These are phyloP conservation scores for Adiantum capillusveneris DNA, from an alignment of 75 land plant species.

Conservation along the genomic window DNA sequence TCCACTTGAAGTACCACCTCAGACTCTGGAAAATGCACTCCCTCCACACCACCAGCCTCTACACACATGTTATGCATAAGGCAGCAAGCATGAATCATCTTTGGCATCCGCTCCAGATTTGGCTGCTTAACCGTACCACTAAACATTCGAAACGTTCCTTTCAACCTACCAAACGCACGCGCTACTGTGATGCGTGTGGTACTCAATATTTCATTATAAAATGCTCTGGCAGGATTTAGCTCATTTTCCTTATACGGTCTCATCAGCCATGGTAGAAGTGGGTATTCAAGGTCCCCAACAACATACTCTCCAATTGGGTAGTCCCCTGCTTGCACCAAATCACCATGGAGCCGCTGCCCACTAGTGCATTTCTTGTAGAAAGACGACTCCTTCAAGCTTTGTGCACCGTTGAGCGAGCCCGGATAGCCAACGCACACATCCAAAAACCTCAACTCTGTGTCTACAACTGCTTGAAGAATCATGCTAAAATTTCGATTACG, in stretches of 20 bases:
- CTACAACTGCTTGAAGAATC: slow-evolving; percentile 30
- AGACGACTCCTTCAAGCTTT: slow-evolving; percentile 8
- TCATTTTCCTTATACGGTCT: slow-evolving; percentile 3
- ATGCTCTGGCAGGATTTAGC: slow-evolving; percentile 1
- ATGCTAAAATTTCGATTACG: slow-evolving; percentile 15
- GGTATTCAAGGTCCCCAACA: slow-evolving; percentile 19
- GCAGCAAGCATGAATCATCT: slow-evolving; percentile 18
- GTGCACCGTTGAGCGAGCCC: slow-evolving; percentile 20
- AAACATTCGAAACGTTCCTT: slow-evolving; percentile 20
- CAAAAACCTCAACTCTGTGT: slow-evolving; percentile 16
- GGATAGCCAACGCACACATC: slow-evolving; percentile 21
- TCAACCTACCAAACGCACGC: slow-evolving; percentile 18
- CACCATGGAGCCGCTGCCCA: slow-evolving; percentile 22
- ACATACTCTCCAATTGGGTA: slow-evolving; percentile 17
- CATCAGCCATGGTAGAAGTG: slow-evolving; percentile 18
- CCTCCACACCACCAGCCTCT: slow-evolving; percentile 1
- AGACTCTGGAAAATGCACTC: neutral
- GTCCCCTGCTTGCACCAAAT: neutral
- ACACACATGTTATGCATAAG: slow-evolving; percentile 22
- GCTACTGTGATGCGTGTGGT: slow-evolving; percentile 16
- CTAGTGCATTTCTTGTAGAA: slow-evolving; percentile 5
- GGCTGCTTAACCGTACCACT: slow-evolving; percentile 12
- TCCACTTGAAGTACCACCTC: too few relatives aligned
- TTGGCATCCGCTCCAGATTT: slow-evolving; percentile 14
- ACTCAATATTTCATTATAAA: slow-evolving; percentile 13